Evolutionary conservation across 352 stramenopile genomes (phyloP), one percentile per base, ranked within the genome.

Genomic region (Phytophthora pisi): DNA sequence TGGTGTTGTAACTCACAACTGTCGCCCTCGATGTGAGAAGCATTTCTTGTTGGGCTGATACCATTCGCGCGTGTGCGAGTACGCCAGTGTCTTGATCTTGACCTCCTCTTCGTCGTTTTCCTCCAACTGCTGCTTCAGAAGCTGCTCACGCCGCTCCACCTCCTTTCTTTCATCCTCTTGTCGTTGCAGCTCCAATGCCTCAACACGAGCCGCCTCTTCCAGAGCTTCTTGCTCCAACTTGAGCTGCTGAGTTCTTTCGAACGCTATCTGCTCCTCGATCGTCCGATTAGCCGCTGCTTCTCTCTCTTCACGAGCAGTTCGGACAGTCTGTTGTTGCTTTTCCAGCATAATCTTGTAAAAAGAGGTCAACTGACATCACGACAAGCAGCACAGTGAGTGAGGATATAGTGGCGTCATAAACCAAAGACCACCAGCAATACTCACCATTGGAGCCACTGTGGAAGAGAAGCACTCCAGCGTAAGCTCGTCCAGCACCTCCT

Each of bases 11-110:
- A 79, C 69, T 74, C 46, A 89, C 81, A 89, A 55, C 50, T 87
- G 71, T 0, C 78, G 78, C 9, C 81, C 78, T 11, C 81, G 81
- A 63, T 89, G 78, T 42, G 74, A 77, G 47, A 87, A 89, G 24
- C 78, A 89, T 46, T 84, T 84, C 34, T 87, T 89, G 57, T 89
- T 78, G 15, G 78, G 81, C 52, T 89, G 81, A 57, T 77, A 79
- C 81, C 81, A 89, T 61, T 87, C 81, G 9, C 81, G 74, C 8
- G 68, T 77, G 59, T 89, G 81, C 0, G 81, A 77, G 58, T 89
- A 89, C 36, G 81, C 78, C 9, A 89, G 68, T 3, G 78, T 87
- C 26, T 77, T 69, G 54, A 89, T 87, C 59, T 82, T 84, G 42
- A 83, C 72, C 23, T 89, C 81, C 46, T 87, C 78, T 58, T 79